Evolutionary conservation across 148 eudicot species (phyloP), one percentile per base, ranked within the genome.

Genomic region (Cornus kousa): DNA sequence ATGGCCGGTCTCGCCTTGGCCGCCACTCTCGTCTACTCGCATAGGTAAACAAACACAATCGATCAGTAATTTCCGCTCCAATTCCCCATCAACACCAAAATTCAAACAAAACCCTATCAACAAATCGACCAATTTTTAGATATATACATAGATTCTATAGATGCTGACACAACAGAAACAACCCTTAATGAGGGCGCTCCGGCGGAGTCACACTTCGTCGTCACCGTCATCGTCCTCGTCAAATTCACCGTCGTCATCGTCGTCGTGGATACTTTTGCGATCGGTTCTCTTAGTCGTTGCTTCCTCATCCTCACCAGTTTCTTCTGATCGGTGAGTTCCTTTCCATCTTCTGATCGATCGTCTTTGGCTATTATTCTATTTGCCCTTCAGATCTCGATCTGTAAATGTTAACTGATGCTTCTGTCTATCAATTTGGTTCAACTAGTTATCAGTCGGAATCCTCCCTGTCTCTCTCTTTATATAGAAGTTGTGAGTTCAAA

Each of bases 211-310:
- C 72, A 89, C 88, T 79, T 82, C 82, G 31, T 78, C 84, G 12
- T 28, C 28, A 28, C 65, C 80, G 33, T 74, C 87, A 32, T 57
- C 88, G 6, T 71, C 87, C 9, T 81, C 90, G 22, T 77, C 87
- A 31, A 74, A 73, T 13, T 68, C 85, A 16, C 68, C 86, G 33
- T 71, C 85, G 2, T 75, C 87, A 6, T 73, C 82, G 1, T 79
- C 92, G 23, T 91, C 94, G 23, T 91, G 92, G 95, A 77, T 89
- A 85, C 91, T 86, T 76, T 79, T 89, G 83, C 78, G 95, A 86
- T 91, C 92, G 71, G 91, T 89, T 75, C 80, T 89, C 19, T 87
- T 88, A 73, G 87, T 88, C 12, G 92, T 88, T 79, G 87, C 91
- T 65, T 89, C 91, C 57, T 82, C 87, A 35, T 82, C 90, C 77